phyloP scores from a whole-genome alignment of 176 grass and related monocot species.

The Elaeis guineensis region DNA sequence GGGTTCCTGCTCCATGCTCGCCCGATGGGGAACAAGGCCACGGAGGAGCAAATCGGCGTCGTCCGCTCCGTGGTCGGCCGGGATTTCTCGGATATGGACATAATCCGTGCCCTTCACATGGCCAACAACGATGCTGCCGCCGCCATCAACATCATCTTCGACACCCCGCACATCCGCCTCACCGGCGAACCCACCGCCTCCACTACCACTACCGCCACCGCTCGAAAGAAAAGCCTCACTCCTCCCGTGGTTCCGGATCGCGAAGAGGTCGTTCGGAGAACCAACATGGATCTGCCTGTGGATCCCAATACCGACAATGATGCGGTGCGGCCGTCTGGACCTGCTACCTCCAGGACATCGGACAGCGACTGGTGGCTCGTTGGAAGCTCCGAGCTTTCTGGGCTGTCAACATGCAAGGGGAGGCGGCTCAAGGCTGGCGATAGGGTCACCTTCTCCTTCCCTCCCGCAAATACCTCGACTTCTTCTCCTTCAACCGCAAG shows the following conservation, averaged over 20 bases:
- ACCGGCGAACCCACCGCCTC: not conserved
- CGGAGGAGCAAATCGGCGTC: constrained; percentile 48
- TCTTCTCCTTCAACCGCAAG: constrained; percentile 8
- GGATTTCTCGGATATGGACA: constrained; percentile 71
- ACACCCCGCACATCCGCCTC: constrained; percentile 32
- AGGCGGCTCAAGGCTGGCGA: constrained; percentile 47
- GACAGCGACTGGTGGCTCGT: constrained; percentile 62
- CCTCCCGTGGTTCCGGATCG: not conserved
- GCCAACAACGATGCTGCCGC: constrained; percentile 64
- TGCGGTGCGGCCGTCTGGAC: not conserved
- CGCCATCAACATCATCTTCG: constrained; percentile 94
- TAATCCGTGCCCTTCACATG: constrained; percentile 88
- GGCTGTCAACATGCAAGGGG: constrained; percentile 85
- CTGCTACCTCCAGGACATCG: not conserved
- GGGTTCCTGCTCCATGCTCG: not conserved
- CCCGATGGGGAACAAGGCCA: constrained; percentile 46
- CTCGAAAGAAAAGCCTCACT: constrained; percentile 5
- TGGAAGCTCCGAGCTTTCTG: constrained; percentile 49
- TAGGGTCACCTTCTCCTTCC: constrained; percentile 52
- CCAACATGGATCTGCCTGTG: not conserved
- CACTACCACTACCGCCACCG: not conserved
- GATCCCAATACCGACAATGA: not conserved
- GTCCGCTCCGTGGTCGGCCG: constrained; percentile 73
- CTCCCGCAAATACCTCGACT: constrained; percentile 23
- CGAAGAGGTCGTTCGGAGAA: not conserved